A percentile compares a stretch with the other conserved stretches of the same genome.
These are phyloP conservation scores for Tulasnella sp. DNA, from an alignment of 768 basidiomycete species.

Conservation along the genomic window DNA sequence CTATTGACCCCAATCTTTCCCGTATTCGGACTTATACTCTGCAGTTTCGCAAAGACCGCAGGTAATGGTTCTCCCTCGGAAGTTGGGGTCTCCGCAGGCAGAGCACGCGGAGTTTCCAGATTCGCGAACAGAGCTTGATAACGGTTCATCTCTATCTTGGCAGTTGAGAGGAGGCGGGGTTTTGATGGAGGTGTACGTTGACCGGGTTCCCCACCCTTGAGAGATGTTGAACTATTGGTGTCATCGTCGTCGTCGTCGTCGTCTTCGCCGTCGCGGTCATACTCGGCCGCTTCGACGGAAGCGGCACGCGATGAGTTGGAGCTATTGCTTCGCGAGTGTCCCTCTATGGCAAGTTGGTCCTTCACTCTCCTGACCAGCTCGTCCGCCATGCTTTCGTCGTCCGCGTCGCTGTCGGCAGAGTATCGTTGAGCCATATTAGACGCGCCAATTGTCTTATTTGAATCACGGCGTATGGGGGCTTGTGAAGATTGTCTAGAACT, in stretches of 20 bases:
- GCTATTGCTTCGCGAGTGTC: constrained; percentile 7
- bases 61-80: constrained; percentile 20
- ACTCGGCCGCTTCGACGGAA: not conserved
- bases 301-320: constrained; percentile 9
- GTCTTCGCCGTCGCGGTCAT: not conserved
- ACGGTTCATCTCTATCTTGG: constrained; percentile 14
- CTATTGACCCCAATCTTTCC: constrained; percentile 23
- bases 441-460: constrained; percentile 13
- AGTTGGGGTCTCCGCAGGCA: constrained; percentile 13
- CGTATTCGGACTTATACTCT: constrained; percentile 19
- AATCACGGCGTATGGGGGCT: constrained; percentile 13
- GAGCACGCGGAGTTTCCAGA: constrained; percentile 21
- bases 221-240: not conserved
- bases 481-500: not conserved
- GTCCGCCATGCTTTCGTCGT: constrained; percentile 21
- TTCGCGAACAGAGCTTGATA: constrained; percentile 15
- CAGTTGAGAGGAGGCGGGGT: not conserved
- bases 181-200: constrained; percentile 14
- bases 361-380: constrained; percentile 16
- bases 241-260: constrained; percentile 22
- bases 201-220: constrained; percentile 11
- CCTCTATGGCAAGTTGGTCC: constrained; percentile 5
- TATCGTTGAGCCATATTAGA: not conserved
- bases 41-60: constrained; percentile 17
- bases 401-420: constrained; percentile 22